phyloP scores from a whole-genome alignment of 148 eudicot species.

The Limonium bicolor region DNA sequence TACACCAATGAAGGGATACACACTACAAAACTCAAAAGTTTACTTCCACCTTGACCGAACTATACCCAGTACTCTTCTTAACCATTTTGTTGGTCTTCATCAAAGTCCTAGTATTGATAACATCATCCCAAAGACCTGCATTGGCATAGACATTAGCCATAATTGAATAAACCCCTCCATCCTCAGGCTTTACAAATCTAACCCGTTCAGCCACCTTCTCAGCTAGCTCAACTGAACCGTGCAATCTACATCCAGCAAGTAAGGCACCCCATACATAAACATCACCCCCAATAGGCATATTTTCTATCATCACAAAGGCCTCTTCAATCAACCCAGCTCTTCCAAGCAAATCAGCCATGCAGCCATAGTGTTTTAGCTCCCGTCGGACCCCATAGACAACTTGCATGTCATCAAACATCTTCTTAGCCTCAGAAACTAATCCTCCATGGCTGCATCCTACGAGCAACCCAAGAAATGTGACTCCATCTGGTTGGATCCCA shows the following conservation, averaged over 20 bases:
- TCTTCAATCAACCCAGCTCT: slow-evolving; percentile 65
- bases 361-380: slow-evolving; percentile 78
- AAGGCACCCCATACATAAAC: slow-evolving; percentile 70
- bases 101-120: slow-evolving; percentile 35
- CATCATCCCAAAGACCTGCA: slow-evolving; percentile 63
- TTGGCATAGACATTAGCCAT: slow-evolving; percentile 65
- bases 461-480: slow-evolving; percentile 53
- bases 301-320: slow-evolving; percentile 51
- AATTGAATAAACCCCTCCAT: slow-evolving; percentile 63
- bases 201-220: slow-evolving; percentile 49
- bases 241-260: slow-evolving; percentile 67
- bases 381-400: slow-evolving; percentile 28
- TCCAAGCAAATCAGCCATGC: slow-evolving; percentile 77
- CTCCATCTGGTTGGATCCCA: slow-evolving; percentile 53
- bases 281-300: slow-evolving; percentile 60
- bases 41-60: slow-evolving; percentile 51
- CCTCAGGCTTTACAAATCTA: slow-evolving; percentile 48
- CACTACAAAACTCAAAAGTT: too few relatives aligned
- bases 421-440: slow-evolving; percentile 40
- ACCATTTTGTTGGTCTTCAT: slow-evolving; percentile 34
- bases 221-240: slow-evolving; percentile 55
- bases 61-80: slow-evolving; percentile 60
- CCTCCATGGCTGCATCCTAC: slow-evolving; percentile 85
- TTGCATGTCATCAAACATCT: slow-evolving; percentile 42
- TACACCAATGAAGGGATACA: too few relatives aligned